Evolutionary conservation across 2,329 filamentous ascomycete genomes (phyloP).

Genomic region (Curvularia verruculosa): DNA sequence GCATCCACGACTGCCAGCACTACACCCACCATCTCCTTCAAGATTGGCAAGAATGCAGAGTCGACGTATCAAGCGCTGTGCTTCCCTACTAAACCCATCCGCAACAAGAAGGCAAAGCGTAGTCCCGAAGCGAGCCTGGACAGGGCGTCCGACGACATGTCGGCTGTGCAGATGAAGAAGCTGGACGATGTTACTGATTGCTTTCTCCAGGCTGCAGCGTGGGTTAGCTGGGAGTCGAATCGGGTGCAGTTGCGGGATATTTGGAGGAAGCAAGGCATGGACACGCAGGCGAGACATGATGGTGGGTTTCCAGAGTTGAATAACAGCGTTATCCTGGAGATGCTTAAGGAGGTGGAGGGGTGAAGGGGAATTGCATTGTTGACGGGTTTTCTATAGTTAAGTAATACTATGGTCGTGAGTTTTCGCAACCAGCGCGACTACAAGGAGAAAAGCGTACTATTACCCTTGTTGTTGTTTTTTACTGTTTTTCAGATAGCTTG

Average conservation of each 20-base stretch:
- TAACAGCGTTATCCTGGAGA: conserved; percentile 14
- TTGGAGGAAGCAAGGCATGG: neutral
- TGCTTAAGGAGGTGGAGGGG: conserved; percentile 13
- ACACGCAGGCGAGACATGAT: neutral
- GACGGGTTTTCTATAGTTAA: too few species aligned
- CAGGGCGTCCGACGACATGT: neutral
- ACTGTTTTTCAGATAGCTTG: too few species aligned
- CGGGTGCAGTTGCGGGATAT: conserved; percentile 25
- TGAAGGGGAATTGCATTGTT: neutral
- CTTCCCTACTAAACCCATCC: conserved; percentile 8
- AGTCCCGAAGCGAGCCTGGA: neutral
- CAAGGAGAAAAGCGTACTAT: too few species aligned
- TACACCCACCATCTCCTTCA: conserved; percentile 26
- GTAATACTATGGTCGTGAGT: too few species aligned
- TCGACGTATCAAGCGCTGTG: conserved; percentile 16
- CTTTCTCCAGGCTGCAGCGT: conserved; percentile 76
- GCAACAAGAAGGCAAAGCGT: conserved; percentile 7
- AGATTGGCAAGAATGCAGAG: conserved; percentile 15
- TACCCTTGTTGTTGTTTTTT: too few species aligned
- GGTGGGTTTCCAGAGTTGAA: neutral
- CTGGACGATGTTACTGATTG: conserved; percentile 83
- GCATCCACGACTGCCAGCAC: conserved; percentile 2
- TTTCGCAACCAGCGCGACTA: too few species aligned
- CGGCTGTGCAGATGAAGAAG: conserved; percentile 55
- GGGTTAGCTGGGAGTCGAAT: conserved; percentile 76